These are phyloP conservation scores for Saccharomycopsis guyanensis DNA, from an alignment of 805 yeast species.

Conservation along the genomic window DNA sequence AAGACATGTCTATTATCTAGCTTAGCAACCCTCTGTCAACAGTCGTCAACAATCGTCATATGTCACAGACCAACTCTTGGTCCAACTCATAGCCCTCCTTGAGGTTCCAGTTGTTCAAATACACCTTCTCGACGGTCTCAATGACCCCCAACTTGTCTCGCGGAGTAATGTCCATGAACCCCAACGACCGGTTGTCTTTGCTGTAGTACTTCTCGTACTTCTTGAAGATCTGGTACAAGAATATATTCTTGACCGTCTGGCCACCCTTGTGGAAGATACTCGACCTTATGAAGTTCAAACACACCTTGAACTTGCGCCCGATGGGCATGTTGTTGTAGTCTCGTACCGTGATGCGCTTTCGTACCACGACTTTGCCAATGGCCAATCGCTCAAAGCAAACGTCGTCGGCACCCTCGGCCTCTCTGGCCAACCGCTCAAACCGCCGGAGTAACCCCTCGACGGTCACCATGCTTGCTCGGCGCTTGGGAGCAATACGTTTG, in stretches of 20 bases:
- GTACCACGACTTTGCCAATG: no score
- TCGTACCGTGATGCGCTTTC: not conserved
- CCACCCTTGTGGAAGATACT: conserved; percentile 11
- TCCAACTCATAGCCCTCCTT: conserved; percentile 6
- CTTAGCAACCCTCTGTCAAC: no score
- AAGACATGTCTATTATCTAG: no score
- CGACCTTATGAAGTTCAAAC: conserved; percentile 16
- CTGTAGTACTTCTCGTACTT: conserved; percentile 13
- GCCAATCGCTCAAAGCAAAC: no score
- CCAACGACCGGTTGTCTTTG: not conserved
- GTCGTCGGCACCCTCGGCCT: no score
- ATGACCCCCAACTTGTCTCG: conserved; percentile 11
- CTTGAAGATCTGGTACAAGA: conserved; percentile 17
- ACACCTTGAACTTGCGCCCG: conserved; percentile 17
- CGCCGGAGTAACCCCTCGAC: no score
- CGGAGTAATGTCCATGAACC: not conserved
- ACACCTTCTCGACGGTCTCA: conserved; percentile 16
- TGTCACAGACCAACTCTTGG: no score
- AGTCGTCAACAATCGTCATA: no score
- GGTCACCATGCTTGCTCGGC: no score
- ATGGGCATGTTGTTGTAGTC: conserved; percentile 15
- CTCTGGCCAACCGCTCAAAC: no score
- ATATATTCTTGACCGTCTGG: conserved; percentile 8
- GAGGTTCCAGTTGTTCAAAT: conserved; percentile 13
- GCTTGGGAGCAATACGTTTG: no score